These are phyloP conservation scores for Crithidia sp. DNA, from an alignment of 208 protist species.

Conservation along the genomic window DNA sequence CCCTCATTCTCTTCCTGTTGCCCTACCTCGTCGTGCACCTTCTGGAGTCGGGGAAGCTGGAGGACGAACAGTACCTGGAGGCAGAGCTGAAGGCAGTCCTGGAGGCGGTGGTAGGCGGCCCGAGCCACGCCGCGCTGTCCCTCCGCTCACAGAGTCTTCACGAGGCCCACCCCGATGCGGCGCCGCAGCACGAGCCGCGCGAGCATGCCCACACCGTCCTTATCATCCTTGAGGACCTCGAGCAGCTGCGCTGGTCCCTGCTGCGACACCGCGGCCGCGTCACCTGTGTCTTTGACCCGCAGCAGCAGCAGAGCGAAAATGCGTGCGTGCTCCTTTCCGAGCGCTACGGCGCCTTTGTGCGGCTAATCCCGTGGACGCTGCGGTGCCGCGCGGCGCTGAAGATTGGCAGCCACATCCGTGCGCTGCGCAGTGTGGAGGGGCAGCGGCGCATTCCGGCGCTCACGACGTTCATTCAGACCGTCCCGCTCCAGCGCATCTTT, in stretches of 20 bases:
- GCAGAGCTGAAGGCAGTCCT: slow-evolving; percentile 59
- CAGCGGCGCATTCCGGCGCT: slow-evolving; percentile 62
- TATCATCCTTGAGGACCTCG: slow-evolving; percentile 70
- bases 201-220: slow-evolving; percentile 82
- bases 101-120: slow-evolving; percentile 23
- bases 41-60: slow-evolving; percentile 39
- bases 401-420: slow-evolving; percentile 82
- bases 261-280: slow-evolving; percentile 30
- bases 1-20: slow-evolving; percentile 68
- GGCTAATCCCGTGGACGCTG: slow-evolving; percentile 39
- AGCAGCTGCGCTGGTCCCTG: slow-evolving; percentile 62
- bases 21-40: slow-evolving; percentile 82
- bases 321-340: slow-evolving; percentile 42
- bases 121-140: slow-evolving; percentile 15
- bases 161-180: slow-evolving; percentile 9
- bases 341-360: slow-evolving; percentile 47
- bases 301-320: slow-evolving; percentile 24
- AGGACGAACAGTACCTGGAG: slow-evolving; percentile 44
- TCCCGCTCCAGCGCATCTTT: slow-evolving; percentile 85
- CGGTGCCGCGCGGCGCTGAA: slow-evolving; percentile 58
- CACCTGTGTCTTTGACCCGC: slow-evolving; percentile 22
- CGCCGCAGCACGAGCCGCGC: slow-evolving; percentile 36
- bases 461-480: slow-evolving; percentile 15
- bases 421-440: slow-evolving; percentile 70
- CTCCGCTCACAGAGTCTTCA: slow-evolving; percentile 56